phyloP scores from a whole-genome alignment of 768 basidiomycete species.

The Leccinum subtestaceum region DNA sequence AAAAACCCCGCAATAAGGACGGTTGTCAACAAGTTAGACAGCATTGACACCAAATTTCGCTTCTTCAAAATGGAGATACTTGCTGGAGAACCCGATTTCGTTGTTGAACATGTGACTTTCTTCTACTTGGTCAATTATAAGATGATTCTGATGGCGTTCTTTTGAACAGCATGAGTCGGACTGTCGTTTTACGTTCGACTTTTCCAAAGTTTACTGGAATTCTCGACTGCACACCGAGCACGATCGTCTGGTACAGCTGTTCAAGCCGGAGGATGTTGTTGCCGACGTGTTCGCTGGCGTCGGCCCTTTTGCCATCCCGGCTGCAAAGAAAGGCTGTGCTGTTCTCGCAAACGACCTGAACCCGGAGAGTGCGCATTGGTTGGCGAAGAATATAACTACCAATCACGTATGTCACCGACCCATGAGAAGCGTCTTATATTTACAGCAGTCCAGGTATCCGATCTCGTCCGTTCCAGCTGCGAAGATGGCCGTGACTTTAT shows the following conservation, averaged over 20 bases:
- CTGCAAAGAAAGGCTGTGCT: conserved; percentile 86
- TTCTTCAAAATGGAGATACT: conserved; percentile 97
- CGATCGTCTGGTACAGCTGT: conserved; percentile 72
- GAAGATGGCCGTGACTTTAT: conserved; percentile 91
- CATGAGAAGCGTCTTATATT: not conserved
- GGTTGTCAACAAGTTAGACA: conserved; percentile 93
- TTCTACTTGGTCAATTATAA: not conserved
- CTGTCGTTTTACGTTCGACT: conserved; percentile 91
- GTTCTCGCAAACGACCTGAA: conserved; percentile 95
- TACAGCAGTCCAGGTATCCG: conserved; percentile 47
- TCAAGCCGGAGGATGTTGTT: conserved; percentile 73
- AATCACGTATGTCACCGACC: conserved; percentile 63
- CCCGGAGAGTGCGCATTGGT: conserved; percentile 79
- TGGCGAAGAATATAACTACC: conserved; percentile 63
- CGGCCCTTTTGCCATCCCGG: conserved; percentile 92
- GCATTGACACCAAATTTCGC: conserved; percentile 81
- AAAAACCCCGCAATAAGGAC: conserved; percentile 85
- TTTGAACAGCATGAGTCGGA: conserved; percentile 69
- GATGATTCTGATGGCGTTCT: conserved; percentile 1
- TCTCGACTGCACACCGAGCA: conserved; percentile 92
- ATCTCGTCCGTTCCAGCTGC: conserved; percentile 68
- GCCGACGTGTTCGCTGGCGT: conserved; percentile 97
- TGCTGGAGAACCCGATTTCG: conserved; percentile 83
- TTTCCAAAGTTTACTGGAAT: conserved; percentile 97
- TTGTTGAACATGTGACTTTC: conserved; percentile 80